Evolutionary conservation across 257 asterid species (phyloP), one percentile per base, ranked within the genome.

Genomic region (Coffea canephora): DNA sequence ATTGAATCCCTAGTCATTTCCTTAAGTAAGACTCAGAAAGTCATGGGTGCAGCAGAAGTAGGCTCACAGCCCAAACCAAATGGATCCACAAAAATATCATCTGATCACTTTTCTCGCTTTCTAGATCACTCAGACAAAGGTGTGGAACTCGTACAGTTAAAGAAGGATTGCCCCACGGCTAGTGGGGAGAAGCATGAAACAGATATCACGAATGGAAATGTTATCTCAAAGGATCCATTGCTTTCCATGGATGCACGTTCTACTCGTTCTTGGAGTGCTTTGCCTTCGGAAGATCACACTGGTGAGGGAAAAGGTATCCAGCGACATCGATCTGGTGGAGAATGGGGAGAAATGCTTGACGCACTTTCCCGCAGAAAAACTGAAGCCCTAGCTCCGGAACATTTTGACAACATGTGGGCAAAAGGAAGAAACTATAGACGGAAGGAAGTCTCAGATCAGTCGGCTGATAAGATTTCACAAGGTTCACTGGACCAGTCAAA

Each of bases 351-450:
- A 79, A 87, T 71, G 86, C 88, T 94, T 41, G 98, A 91, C 77
- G 89, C 78, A 66, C 72, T 91, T 84, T 91, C 99, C 78, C 93
- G 89, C 54, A 88, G 93, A 83, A 96, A 96, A 83, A 90, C 90
- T 49, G 89, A 91, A 85, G 91, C 90, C 76, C 85, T 96, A 88
- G 94, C 97, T 68, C 99, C 98, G 21, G 97, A 96, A 81, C 91
- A 94, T 89, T 92, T 94, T 76, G 99, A 96, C 81, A 94, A 91
- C 84, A 90, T 96, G 98, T 94, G 99, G 99, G 79, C 97, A 14
- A 94, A 90, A 84, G 99, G 99, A 75, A 91, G 88, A 89, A 85
- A 90, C 88, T 96, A 93, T 86, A 88, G 82, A 83, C 87, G 84
- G 82, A 91, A 88, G 79, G 94, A 87, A 74, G 93, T 78, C 46